Percentiles rank a stretch among this genome's conserved stretches.
Conservation (phyloP, 768 basidiomycete genomes). For the Amanita molliuscula region DNA sequence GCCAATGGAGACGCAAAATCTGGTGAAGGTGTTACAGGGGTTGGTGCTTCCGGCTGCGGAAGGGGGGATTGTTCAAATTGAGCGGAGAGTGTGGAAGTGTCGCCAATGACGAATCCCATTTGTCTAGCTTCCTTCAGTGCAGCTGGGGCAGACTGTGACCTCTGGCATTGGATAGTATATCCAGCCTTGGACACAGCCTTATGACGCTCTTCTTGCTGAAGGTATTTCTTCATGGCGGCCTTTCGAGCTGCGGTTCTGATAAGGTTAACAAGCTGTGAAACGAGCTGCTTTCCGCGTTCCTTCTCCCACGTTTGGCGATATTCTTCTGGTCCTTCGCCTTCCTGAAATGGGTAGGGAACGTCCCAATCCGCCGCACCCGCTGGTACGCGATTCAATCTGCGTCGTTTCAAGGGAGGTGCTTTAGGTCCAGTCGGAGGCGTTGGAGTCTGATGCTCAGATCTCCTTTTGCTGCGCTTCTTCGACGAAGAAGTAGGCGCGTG, state of each 20-base stretch:
- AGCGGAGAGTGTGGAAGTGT: no score
- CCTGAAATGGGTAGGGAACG: slow-evolving; percentile 65
- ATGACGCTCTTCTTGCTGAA: slow-evolving; percentile 13
- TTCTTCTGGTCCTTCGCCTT: slow-evolving; percentile 61
- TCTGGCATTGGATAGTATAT: background rate
- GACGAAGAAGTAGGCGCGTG: slow-evolving; percentile 8
- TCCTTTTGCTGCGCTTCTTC: background rate
- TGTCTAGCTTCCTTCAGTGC: background rate
- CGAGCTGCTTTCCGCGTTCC: slow-evolving; percentile 50
- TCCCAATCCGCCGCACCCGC: slow-evolving; percentile 81
- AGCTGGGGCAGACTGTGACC: background rate
- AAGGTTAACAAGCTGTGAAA: slow-evolving; percentile 48
- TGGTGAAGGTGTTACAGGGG: background rate
- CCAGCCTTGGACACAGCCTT: background rate
- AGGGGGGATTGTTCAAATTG: no score
- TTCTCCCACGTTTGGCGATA: slow-evolving; percentile 58
- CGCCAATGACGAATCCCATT: background rate
- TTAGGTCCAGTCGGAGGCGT: background rate
- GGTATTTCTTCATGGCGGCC: slow-evolving; percentile 45
- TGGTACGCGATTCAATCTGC: slow-evolving; percentile 58
- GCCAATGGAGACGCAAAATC: slow-evolving; percentile 1
- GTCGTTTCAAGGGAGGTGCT: slow-evolving; percentile 35
- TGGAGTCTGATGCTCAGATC: background rate
- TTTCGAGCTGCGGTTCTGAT: slow-evolving; percentile 52
- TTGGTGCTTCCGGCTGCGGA: background rate